A percentile compares a stretch with the other conserved stretches of the same genome.
Evolutionary conservation across 2,329 filamentous ascomycete genomes (phyloP).

Genomic region (Dactylellina sp.): DNA sequence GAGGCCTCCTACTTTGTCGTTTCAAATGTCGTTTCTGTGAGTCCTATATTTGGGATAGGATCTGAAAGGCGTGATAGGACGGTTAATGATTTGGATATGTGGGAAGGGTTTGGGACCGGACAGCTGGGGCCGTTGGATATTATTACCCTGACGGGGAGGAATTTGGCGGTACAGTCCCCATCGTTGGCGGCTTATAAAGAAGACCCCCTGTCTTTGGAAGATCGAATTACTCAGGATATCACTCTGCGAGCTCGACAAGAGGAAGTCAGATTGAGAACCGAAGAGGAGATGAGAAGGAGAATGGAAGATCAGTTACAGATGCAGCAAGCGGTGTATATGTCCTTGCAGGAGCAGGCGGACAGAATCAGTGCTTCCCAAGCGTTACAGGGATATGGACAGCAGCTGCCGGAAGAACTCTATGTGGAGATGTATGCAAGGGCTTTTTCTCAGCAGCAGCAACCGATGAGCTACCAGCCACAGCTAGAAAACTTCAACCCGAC

Average conservation of each 20-base stretch:
- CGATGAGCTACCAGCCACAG: too few relatives aligned
- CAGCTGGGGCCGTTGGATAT: background rate
- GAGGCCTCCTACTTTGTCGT: slow-evolving; percentile 1
- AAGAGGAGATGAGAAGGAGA: background rate
- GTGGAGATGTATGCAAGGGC: too few relatives aligned
- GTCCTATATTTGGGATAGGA: too few relatives aligned
- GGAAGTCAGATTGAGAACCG: background rate
- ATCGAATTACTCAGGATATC: too few relatives aligned
- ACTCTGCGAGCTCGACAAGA: background rate
- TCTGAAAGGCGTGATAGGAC: too few relatives aligned
- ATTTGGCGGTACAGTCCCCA: background rate
- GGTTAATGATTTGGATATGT: slow-evolving; percentile 4
- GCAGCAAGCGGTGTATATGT: slow-evolving; percentile 7
- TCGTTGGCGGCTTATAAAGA: too few relatives aligned
- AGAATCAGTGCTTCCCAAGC: too few relatives aligned
- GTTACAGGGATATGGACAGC: too few relatives aligned
- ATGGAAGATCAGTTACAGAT: background rate
- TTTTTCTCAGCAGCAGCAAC: too few relatives aligned
- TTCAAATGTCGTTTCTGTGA: slow-evolving; percentile 19
- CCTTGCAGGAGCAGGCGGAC: background rate
- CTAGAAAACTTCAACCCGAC: too few relatives aligned
- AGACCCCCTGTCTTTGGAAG: too few relatives aligned
- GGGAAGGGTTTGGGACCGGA: slow-evolving; percentile 27
- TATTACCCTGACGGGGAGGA: background rate
- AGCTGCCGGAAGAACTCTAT: too few relatives aligned